Percentiles rank a stretch among this genome's conserved stretches.
Evolutionary conservation across 306 rosid genomes (phyloP).

Genomic region (Trifolium pratense): DNA sequence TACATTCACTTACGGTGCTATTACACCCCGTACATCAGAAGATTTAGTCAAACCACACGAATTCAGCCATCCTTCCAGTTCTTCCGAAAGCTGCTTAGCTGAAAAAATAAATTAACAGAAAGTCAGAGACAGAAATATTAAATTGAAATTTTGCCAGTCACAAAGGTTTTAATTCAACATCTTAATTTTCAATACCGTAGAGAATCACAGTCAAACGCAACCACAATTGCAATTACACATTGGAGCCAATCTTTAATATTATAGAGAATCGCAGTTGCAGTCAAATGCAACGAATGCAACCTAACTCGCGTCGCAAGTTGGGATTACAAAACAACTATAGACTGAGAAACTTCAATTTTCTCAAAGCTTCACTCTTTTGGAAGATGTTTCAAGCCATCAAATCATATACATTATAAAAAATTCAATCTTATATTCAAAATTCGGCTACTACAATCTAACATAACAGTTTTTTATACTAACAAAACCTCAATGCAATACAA

Average conservation of each 20-base stretch:
- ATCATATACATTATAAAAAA: not conserved
- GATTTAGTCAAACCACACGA: slow-evolving; percentile 66
- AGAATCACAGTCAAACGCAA: not conserved
- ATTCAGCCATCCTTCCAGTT: slow-evolving; percentile 81
- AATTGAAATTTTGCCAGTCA: not conserved
- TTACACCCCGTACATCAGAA: slow-evolving; percentile 80
- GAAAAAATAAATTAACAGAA: slow-evolving; percentile 13
- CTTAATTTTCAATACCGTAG: not conserved
- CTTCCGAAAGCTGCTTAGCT: slow-evolving; percentile 70
- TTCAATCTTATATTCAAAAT: not conserved
- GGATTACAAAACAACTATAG: not conserved
- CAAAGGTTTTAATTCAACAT: not conserved
- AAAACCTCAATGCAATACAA: not conserved
- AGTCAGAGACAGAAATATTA: not conserved
- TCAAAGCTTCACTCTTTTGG: not conserved
- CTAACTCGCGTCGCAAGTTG: not conserved
- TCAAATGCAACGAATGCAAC: not conserved
- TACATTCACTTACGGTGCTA: slow-evolving; percentile 83
- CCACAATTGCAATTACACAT: not conserved
- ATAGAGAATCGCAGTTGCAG: not conserved
- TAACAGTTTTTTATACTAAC: not conserved
- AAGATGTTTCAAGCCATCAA: not conserved
- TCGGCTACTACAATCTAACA: not conserved
- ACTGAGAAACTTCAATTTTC: not conserved
- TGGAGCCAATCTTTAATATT: not conserved